Evolutionary conservation across 441 rosid genomes (phyloP).

Genomic region (Brassica balearica): DNA sequence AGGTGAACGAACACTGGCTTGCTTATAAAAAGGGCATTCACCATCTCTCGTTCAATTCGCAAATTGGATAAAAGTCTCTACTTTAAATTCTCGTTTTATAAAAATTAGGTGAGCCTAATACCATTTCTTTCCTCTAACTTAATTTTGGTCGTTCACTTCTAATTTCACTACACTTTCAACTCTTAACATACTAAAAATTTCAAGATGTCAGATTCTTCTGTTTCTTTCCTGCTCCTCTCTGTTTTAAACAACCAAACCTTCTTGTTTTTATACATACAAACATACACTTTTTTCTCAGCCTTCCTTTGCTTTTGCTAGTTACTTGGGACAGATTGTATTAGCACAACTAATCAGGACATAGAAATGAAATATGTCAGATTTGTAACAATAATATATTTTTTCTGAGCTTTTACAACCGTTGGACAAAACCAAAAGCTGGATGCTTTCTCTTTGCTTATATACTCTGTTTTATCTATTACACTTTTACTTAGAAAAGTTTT

Average conservation of each 20-base stretch:
- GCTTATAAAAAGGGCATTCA: constrained; percentile 41
- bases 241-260: neutral
- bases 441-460: constrained; percentile 7
- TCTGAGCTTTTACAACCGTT: neutral
- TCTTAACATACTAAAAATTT: neutral
- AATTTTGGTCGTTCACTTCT: neutral
- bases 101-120: constrained; percentile 31
- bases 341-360: constrained; percentile 7
- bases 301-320: constrained; percentile 18
- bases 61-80: constrained; percentile 26
- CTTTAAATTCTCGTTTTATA: constrained; percentile 14
- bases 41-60: constrained; percentile 40
- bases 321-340: constrained; percentile 3
- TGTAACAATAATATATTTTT: neutral
- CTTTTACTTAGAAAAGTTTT: no score
- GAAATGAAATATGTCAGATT: neutral
- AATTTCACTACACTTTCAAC: constrained; percentile 9
- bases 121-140: constrained; percentile 15
- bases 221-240: constrained; percentile 11
- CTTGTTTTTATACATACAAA: neutral
- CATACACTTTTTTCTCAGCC: neutral
- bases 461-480: constrained; percentile 18
- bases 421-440: constrained; percentile 12
- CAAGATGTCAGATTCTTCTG: constrained; percentile 30
- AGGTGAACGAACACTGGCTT: neutral